Conservation (phyloP, 2,329 filamentous ascomycete species). For the Neodidymelliopsis sp. region DNA sequence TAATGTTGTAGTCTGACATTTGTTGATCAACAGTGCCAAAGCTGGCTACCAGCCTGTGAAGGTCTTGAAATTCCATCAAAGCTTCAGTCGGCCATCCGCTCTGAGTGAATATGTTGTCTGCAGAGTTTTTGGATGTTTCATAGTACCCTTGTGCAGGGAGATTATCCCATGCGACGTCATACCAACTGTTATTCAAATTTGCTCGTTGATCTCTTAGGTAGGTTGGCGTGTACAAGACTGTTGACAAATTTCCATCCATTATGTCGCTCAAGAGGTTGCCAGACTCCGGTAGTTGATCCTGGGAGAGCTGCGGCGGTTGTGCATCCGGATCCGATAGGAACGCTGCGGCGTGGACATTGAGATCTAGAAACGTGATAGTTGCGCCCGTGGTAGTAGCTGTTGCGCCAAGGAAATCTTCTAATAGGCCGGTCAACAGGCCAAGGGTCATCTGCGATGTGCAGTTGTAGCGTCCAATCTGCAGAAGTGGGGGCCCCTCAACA, state of each 20-base stretch:
- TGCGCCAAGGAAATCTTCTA: constrained; percentile 61
- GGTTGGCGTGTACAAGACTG: constrained; percentile 63
- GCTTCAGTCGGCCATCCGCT: constrained; percentile 71
- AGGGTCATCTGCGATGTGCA: constrained; percentile 64
- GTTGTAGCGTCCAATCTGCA: constrained; percentile 59
- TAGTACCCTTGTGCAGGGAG: constrained; percentile 63
- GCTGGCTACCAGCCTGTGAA: constrained; percentile 62
- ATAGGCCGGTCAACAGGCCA: constrained; percentile 56
- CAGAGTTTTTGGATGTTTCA: constrained; percentile 46
- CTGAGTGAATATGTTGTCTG: constrained; percentile 55
- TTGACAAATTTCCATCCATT: constrained; percentile 57
- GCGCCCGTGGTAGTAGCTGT: constrained; percentile 65
- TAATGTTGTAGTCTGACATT: constrained; percentile 63
- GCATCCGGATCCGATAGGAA: constrained; percentile 47
- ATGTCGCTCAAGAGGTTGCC: constrained; percentile 57
- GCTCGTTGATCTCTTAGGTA: constrained; percentile 59
- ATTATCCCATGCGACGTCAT: constrained; percentile 48
- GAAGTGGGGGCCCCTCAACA: constrained; percentile 41
- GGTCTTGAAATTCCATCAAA: constrained; percentile 62
- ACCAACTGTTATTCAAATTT: constrained; percentile 68
- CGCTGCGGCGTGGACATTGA: constrained; percentile 67
- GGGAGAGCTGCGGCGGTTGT: constrained; percentile 52
- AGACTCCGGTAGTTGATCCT: constrained; percentile 54
- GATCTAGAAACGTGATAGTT: constrained; percentile 59
- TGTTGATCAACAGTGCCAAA: constrained; percentile 66